Conservation (phyloP, 1,284 basidiomycete genomes). For the Caloboletus inedulis region DNA sequence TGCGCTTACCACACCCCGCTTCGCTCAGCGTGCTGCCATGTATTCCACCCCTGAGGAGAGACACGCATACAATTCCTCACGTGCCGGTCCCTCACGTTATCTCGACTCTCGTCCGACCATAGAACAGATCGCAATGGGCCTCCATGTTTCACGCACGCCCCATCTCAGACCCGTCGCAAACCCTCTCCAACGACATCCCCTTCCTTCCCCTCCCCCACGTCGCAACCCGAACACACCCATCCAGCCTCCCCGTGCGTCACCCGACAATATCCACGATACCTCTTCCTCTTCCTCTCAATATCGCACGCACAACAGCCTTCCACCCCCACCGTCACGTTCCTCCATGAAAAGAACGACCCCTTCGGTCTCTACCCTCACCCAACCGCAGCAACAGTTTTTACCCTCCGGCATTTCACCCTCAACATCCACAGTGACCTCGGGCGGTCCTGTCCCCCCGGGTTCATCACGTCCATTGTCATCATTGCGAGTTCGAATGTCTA, state of each 20-base stretch:
- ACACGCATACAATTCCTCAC: conserved; percentile 25
- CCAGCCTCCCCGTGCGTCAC: conserved; percentile 3
- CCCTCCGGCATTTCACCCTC: conserved; percentile 44
- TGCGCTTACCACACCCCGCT: conserved; percentile 10
- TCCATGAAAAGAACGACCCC: conserved; percentile 55
- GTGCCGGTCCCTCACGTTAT: conserved; percentile 40
- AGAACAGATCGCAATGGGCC: conserved; percentile 72
- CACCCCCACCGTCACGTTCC: conserved; percentile 54
- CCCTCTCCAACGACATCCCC: conserved; percentile 19
- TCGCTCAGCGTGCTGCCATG: conserved; percentile 38
- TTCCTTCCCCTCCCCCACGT: conserved; percentile 20
- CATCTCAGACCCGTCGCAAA: conserved; percentile 46
- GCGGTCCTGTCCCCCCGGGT: conserved; percentile 37
- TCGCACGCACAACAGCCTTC: conserved; percentile 36
- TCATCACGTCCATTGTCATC: conserved; percentile 39
- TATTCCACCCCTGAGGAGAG: conserved; percentile 54
- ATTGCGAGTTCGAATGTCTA: conserved; percentile 48
- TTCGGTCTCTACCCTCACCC: conserved; percentile 30
- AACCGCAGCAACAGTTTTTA: conserved; percentile 36
- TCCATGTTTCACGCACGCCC: conserved; percentile 69
- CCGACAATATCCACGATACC: conserved; percentile 23
- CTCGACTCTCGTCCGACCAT: conserved; percentile 56
- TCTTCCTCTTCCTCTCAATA: conserved; percentile 26
- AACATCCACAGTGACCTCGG: conserved; percentile 48
- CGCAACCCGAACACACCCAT: conserved; percentile 16